These are phyloP conservation scores for Pulveroboletus frians DNA, from an alignment of 768 basidiomycete species.

Conservation along the genomic window DNA sequence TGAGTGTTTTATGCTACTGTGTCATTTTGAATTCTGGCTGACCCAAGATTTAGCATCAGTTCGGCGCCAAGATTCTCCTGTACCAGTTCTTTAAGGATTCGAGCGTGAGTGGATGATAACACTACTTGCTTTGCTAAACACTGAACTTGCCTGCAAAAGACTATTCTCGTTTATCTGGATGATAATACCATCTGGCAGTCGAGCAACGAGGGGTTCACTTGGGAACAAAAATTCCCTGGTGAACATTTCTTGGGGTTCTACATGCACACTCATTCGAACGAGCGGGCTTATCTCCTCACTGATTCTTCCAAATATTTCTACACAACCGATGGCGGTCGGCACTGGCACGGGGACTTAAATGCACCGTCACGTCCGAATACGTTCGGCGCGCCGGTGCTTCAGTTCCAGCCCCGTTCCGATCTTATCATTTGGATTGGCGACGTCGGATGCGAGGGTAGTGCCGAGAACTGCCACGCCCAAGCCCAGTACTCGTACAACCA, in stretches of 20 bases:
- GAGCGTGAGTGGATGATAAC: constrained; percentile 39
- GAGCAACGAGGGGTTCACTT: constrained; percentile 89
- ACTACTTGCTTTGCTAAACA: background rate
- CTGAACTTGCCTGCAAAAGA: constrained; percentile 36
- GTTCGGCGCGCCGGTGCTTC: constrained; percentile 69
- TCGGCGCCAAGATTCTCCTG: constrained; percentile 61
- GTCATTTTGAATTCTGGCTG: background rate
- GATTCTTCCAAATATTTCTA: constrained; percentile 56
- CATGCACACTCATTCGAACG: constrained; percentile 73
- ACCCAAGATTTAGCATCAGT: constrained; percentile 52
- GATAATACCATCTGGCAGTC: constrained; percentile 91
- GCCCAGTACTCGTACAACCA: constrained; percentile 74
- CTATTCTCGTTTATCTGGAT: constrained; percentile 73
- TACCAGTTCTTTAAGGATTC: constrained; percentile 84
- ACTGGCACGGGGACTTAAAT: constrained; percentile 52
- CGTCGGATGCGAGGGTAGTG: constrained; percentile 49
- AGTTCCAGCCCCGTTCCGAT: constrained; percentile 86
- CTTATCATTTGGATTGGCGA: constrained; percentile 87
- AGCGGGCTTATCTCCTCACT: constrained; percentile 91
- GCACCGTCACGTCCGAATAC: constrained; percentile 75
- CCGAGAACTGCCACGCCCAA: constrained; percentile 61
- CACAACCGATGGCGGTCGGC: constrained; percentile 76
- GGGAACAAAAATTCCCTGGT: constrained; percentile 60
- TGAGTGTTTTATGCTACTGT: constrained; percentile 32
- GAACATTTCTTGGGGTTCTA: constrained; percentile 77